phyloP scores from a whole-genome alignment of 805 yeast genomes.

The Yarrowia phangngaensis region DNA sequence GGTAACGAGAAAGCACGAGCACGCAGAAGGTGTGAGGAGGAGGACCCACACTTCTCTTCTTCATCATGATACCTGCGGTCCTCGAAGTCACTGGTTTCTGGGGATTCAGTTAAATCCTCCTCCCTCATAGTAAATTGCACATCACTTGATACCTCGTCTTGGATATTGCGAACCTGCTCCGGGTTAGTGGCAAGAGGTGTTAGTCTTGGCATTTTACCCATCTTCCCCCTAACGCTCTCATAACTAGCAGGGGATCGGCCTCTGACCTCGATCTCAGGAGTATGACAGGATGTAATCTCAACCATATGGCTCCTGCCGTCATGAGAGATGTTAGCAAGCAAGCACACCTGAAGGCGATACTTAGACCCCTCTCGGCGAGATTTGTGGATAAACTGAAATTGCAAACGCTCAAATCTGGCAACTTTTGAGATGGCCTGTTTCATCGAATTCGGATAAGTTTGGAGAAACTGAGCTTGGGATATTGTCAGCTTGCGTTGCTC shows the following conservation, averaged over 20 bases:
- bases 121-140: no score
- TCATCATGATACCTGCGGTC: neutral
- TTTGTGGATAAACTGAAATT: conserved; percentile 21
- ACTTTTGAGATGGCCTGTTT: conserved; percentile 6
- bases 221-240: neutral
- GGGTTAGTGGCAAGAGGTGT: no score
- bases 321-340: conserved; percentile 14
- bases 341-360: conserved; percentile 11
- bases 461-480: conserved; percentile 1
- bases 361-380: conserved; percentile 23
- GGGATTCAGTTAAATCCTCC: no score
- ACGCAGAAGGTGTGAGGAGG: no score
- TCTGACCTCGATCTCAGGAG: conserved; percentile 12
- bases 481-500: conserved; percentile 4
- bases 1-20: neutral
- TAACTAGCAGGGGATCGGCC: conserved; percentile 24
- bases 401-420: conserved; percentile 22
- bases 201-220: neutral
- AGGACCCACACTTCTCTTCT: neutral
- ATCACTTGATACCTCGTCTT: no score
- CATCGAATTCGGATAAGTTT: conserved; percentile 8
- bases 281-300: conserved; percentile 1
- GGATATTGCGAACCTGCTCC: no score
- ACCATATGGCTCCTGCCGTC: neutral
- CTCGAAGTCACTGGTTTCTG: conserved; percentile 2